Conservation (phyloP, 306 rosid species). For the Prunus mume region DNA sequence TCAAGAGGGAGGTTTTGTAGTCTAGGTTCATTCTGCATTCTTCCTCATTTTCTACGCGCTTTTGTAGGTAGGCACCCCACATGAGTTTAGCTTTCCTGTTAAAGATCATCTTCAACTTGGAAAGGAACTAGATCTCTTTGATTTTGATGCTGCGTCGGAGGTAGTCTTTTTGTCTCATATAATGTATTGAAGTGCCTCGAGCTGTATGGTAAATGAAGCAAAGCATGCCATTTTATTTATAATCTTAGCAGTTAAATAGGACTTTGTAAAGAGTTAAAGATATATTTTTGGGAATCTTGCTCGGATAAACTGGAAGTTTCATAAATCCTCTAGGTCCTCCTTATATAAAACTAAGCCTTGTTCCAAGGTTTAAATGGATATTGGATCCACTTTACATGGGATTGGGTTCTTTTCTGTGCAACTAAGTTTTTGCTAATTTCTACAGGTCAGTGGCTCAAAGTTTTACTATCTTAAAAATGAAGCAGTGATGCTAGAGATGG, state of each 20-base stretch:
- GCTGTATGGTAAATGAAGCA: constrained; percentile 2
- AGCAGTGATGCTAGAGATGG: constrained; percentile 89
- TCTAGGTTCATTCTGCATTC: constrained; percentile 18
- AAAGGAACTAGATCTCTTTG: constrained; percentile 79
- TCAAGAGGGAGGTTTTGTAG: background rate
- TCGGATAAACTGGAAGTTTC: background rate
- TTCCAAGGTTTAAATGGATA: background rate
- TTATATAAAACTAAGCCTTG: background rate
- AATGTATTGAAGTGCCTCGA: constrained; percentile 27
- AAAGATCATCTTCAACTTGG: constrained; percentile 95
- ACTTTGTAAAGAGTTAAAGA: background rate
- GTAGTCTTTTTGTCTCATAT: constrained; percentile 42
- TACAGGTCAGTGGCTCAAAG: constrained; percentile 94
- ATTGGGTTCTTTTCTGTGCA: constrained; percentile 6
- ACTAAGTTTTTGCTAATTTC: constrained; percentile 22
- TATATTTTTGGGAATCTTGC: background rate
- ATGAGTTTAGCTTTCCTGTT: constrained; percentile 61
- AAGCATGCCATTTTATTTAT: background rate
- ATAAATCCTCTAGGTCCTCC: background rate
- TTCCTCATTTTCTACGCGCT: constrained; percentile 12
- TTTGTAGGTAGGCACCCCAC: constrained; percentile 66
- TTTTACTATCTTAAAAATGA: constrained; percentile 92
- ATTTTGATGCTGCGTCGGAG: constrained; percentile 97
- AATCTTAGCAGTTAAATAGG: background rate
- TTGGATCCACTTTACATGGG: constrained; percentile 13